A percentile compares a stretch with the other conserved stretches of the same genome.
Conservation (phyloP, 2,329 filamentous ascomycete species). For the Ophiocordyceps camponoti-rufipedis region DNA sequence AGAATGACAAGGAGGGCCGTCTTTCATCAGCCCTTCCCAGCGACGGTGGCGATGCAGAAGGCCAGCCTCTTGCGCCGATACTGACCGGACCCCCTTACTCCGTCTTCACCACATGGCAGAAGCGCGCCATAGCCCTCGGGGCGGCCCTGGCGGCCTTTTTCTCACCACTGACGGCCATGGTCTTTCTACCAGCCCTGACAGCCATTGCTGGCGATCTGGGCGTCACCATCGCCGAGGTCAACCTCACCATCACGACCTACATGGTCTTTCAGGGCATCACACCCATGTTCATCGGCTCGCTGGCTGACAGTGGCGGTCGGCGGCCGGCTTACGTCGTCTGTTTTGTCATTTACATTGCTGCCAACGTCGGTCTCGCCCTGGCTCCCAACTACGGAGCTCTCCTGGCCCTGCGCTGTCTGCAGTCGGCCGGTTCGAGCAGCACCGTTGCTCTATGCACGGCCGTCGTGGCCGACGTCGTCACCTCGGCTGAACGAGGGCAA, state of each 20-base stretch:
- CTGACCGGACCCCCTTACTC: conserved; percentile 13
- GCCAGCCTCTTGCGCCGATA: neutral
- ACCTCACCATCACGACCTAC: conserved; percentile 34
- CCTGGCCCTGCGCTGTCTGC: conserved; percentile 34
- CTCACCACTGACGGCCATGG: conserved; percentile 27
- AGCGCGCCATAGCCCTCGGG: conserved; percentile 20
- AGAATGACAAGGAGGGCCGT: neutral
- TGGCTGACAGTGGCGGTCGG: conserved; percentile 35
- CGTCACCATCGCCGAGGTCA: conserved; percentile 23
- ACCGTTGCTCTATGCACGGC: conserved; percentile 39
- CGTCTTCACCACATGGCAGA: conserved; percentile 19
- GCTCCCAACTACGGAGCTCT: conserved; percentile 29
- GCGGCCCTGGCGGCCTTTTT: conserved; percentile 22
- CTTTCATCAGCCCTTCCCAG: neutral
- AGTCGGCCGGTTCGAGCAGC: conserved; percentile 38
- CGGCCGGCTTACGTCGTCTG: conserved; percentile 34
- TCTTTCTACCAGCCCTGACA: conserved; percentile 35
- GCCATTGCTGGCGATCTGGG: conserved; percentile 27
- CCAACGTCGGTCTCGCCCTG: conserved; percentile 34
- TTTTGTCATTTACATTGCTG: conserved; percentile 32
- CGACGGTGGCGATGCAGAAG: neutral
- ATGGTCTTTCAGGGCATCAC: conserved; percentile 43
- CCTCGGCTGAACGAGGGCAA: conserved; percentile 40
- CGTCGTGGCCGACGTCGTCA: conserved; percentile 45
- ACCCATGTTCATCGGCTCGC: conserved; percentile 35